phyloP scores from a whole-genome alignment of 208 protist genomes.

The Leishmania mexicana region DNA sequence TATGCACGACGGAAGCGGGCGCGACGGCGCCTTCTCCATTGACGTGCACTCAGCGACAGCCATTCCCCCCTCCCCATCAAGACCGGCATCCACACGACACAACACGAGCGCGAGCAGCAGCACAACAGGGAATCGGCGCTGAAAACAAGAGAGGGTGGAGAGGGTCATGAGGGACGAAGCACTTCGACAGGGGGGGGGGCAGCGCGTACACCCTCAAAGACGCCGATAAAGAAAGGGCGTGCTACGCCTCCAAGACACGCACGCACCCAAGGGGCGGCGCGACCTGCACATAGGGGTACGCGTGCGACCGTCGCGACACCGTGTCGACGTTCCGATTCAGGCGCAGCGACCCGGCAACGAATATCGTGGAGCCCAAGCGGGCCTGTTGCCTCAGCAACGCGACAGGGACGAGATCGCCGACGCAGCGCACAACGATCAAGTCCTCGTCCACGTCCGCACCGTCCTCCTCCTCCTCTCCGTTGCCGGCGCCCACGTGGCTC shows the following conservation, averaged over 20 bases:
- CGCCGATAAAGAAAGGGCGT: background rate
- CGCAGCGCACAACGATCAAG: conserved; percentile 76
- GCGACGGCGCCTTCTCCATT: background rate
- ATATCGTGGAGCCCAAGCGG: conserved; percentile 45
- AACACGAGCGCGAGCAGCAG: background rate
- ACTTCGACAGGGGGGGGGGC: background rate
- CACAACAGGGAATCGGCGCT: background rate
- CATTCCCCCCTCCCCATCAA: too few relatives aligned
- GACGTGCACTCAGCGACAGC: background rate
- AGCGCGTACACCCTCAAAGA: background rate
- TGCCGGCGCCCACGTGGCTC: background rate
- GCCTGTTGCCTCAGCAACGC: conserved; percentile 55
- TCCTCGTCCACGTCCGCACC: conserved; percentile 44
- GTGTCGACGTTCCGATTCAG: conserved; percentile 78
- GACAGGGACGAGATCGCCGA: conserved; percentile 50
- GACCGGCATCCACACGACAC: background rate
- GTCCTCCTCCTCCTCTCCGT: background rate
- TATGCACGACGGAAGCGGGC: background rate
- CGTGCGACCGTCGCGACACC: conserved; percentile 65
- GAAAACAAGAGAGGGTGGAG: background rate
- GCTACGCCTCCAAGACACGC: conserved; percentile 37
- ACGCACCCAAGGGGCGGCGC: conserved; percentile 68
- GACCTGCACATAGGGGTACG: conserved; percentile 85
- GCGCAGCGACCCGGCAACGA: conserved; percentile 65
- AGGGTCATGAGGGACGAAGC: background rate